phyloP scores from a whole-genome alignment of 805 yeast genomes.

The Ogataea trehaloabstinens region DNA sequence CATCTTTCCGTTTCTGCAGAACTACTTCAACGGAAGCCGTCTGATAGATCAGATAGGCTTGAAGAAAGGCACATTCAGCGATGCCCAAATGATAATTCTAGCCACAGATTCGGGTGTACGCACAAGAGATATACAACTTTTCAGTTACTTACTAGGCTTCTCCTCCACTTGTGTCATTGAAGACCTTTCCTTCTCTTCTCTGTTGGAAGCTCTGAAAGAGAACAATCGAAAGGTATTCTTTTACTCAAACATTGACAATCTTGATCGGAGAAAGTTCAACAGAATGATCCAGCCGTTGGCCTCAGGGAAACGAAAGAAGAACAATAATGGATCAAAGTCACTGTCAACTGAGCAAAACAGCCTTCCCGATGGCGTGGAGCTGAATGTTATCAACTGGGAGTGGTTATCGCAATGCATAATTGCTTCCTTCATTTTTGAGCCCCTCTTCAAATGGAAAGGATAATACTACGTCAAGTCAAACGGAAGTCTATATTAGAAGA shows the following conservation, averaged over 20 bases:
- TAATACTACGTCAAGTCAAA: no score
- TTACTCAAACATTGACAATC: slow-evolving; percentile 5
- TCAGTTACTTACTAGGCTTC: slow-evolving; percentile 14
- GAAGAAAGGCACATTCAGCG: slow-evolving; percentile 36
- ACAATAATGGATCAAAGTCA: not conserved
- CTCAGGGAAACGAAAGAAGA: slow-evolving; percentile 3
- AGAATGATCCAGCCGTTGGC: not conserved
- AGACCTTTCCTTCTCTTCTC: slow-evolving; percentile 1
- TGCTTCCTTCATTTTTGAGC: slow-evolving; percentile 15
- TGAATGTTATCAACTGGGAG: slow-evolving; percentile 52
- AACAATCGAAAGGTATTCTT: slow-evolving; percentile 3
- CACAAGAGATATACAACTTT: slow-evolving; percentile 8
- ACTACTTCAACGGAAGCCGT: slow-evolving; percentile 30
- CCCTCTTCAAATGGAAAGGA: slow-evolving; percentile 23
- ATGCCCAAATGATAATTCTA: slow-evolving; percentile 36
- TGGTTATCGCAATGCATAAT: slow-evolving; percentile 67
- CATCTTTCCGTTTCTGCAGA: slow-evolving; percentile 40
- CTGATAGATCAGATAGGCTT: slow-evolving; percentile 43
- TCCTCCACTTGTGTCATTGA: slow-evolving; percentile 3
- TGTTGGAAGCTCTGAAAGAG: slow-evolving; percentile 2
- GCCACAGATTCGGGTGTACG: slow-evolving; percentile 5
- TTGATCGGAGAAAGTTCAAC: slow-evolving; percentile 12
- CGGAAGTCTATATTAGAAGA: no score
- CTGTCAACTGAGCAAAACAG: not conserved
- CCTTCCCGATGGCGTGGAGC: slow-evolving; percentile 3